phyloP scores from a whole-genome alignment of 768 basidiomycete genomes.

The Hygrocybe coccinea region DNA sequence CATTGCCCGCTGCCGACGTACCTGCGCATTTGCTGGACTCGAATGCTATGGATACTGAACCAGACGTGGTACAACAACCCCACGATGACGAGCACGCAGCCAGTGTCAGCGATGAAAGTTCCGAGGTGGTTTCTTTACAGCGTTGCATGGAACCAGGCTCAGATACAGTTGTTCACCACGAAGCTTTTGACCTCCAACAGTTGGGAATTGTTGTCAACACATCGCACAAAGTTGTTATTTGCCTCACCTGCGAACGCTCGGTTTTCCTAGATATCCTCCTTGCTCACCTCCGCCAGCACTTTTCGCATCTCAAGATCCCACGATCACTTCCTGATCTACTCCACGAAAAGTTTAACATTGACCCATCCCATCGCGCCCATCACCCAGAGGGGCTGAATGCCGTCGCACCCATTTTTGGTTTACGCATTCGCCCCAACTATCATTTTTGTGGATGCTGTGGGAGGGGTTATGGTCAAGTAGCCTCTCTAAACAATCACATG shows the following conservation, averaged over 20 bases:
- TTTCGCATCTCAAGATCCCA: background rate
- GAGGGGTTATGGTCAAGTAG: background rate
- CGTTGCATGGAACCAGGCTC: background rate
- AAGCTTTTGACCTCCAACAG: background rate
- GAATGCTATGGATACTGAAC: no score
- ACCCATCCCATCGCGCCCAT: no score
- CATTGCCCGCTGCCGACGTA: no score
- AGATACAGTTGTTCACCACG: background rate
- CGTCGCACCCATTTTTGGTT: background rate
- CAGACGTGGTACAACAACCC: background rate
- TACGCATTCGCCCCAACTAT: background rate
- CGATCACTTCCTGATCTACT: background rate
- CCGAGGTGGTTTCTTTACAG: background rate
- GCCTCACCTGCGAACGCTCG: background rate
- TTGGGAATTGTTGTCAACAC: conserved; percentile 1
- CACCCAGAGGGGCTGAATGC: background rate
- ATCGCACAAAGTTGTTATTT: background rate
- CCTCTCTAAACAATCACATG: background rate
- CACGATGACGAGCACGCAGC: background rate
- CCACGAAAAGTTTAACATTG: background rate
- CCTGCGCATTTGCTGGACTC: no score
- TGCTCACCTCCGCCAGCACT: background rate
- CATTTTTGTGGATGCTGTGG: background rate
- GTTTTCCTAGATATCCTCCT: background rate
- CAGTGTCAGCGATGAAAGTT: background rate